Percentiles rank a stretch among this genome's conserved stretches.
Evolutionary conservation across 345 rosid genomes (phyloP).

Genomic region (Dovyalis caffra): DNA sequence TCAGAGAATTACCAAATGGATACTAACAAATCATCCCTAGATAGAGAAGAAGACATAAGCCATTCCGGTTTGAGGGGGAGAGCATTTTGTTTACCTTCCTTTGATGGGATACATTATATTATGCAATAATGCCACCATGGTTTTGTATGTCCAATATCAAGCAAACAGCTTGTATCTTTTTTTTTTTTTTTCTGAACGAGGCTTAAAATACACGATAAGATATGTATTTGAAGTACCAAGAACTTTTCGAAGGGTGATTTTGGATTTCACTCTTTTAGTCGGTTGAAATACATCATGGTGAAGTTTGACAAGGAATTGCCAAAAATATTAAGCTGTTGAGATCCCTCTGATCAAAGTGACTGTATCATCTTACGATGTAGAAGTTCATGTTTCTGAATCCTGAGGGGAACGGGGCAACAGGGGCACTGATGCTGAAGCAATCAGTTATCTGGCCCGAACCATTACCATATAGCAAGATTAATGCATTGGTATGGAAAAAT

Average conservation of each 20-base stretch:
- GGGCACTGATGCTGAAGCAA: neutral
- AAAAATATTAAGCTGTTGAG: neutral
- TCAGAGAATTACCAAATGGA: neutral
- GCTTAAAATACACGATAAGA: neutral
- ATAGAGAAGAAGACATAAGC: conserved; percentile 9
- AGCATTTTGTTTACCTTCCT: neutral
- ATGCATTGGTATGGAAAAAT: neutral
- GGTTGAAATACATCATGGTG: neutral
- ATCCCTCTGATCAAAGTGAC: neutral
- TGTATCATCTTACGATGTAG: neutral
- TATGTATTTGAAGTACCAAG: neutral
- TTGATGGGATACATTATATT: neutral
- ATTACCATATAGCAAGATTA: too few species aligned
- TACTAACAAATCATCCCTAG: neutral
- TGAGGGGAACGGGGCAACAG: neutral
- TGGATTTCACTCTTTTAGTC: neutral
- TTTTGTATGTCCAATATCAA: neutral
- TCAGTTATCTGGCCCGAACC: neutral
- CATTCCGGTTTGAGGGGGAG: neutral
- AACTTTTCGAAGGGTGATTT: neutral
- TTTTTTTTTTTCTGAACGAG: neutral
- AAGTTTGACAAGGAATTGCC: too few species aligned
- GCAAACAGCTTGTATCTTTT: neutral
- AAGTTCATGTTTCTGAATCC: neutral
- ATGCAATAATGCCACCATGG: neutral